phyloP scores from a whole-genome alignment of 371 early-diverging fungal genomes.

The Rhizomucor miehei region DNA sequence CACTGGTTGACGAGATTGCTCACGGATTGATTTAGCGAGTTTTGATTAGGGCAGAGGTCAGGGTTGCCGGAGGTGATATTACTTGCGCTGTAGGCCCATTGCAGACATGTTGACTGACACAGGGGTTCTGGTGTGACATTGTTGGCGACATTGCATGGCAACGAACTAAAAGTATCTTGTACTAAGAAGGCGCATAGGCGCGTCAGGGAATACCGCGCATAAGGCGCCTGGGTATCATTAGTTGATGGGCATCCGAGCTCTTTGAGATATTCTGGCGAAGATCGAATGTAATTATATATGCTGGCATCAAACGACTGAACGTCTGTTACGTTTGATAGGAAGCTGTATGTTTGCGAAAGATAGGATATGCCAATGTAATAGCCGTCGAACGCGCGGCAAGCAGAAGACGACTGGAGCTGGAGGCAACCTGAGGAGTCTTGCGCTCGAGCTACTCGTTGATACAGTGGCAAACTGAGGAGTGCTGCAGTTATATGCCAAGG shows the following conservation, averaged over 20 bases:
- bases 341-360: slow-evolving; percentile 18
- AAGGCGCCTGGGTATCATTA: slow-evolving; percentile 13
- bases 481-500: slow-evolving; percentile 2
- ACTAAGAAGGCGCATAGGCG: slow-evolving; percentile 27
- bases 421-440: slow-evolving; percentile 16
- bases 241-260: slow-evolving; percentile 27
- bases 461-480: background rate
- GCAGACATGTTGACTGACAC: slow-evolving; percentile 27
- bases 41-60: slow-evolving; percentile 25
- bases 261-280: slow-evolving; percentile 19
- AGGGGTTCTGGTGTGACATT: slow-evolving; percentile 24
- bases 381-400: slow-evolving; percentile 29
- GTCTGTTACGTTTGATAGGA: slow-evolving; percentile 24
- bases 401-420: slow-evolving; percentile 19
- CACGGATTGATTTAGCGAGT: slow-evolving; percentile 1
- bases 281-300: slow-evolving; percentile 15
- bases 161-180: slow-evolving; percentile 21
- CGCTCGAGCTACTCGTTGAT: background rate
- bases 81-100: slow-evolving; percentile 24
- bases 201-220: slow-evolving; percentile 38
- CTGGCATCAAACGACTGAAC: slow-evolving; percentile 32
- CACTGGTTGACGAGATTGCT: slow-evolving; percentile 17
- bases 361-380: slow-evolving; percentile 29
- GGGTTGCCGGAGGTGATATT: slow-evolving; percentile 11
- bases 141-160: slow-evolving; percentile 25